Evolutionary conservation across 352 stramenopile species (phyloP), one percentile per base, ranked within the genome.

Genomic region (Discostella stelligera): DNA sequence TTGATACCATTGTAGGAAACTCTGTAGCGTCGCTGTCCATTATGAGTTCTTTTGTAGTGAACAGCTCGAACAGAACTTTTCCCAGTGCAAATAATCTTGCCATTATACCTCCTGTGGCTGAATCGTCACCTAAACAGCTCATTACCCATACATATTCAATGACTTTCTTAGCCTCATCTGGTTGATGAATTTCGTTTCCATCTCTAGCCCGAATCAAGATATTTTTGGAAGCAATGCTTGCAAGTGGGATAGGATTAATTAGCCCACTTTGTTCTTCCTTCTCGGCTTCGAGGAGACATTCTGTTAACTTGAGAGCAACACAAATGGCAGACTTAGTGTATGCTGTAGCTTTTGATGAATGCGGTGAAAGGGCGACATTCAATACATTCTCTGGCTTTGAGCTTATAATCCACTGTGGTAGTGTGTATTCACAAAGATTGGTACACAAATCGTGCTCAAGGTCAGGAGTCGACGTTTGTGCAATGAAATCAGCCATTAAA

Each of bases 151-250:
- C 37, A 44, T 32, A 62, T 30, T 62, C 50, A 60, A 62, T 61
- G 32, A 4, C 18, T 50, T 54, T 41, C 27, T 23, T 9, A 44
- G 23, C 11, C 0, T 25, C n/a, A 14, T 27, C 11, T 0, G 18
- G 9, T 20, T 10, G 16, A 30, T 25, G 21, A 10, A 52, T 27
- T 30, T 55, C 27, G 0, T 18, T 58, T 14, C 25, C 41, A 18
- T 32, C 20, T 68, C 5, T 25, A 72, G 30, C 2, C 37, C 37
- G 37, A 44, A 79, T 20, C 18, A 62, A 46, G 2, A 71, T 46
- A 27, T 75, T 75, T 27, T 61, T 23, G 14, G 49, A 0, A 14
- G 25, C 14, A 71, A 81, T 81, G 18, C 64, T 66, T 49, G 59
- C 52, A 13, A 81, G 67, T 37, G 73, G 65, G 44, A 81, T 56